Base-by-base conservation (phyloP, 192 early-diverging fungal species). In the Phycomyces nitens region DNA sequence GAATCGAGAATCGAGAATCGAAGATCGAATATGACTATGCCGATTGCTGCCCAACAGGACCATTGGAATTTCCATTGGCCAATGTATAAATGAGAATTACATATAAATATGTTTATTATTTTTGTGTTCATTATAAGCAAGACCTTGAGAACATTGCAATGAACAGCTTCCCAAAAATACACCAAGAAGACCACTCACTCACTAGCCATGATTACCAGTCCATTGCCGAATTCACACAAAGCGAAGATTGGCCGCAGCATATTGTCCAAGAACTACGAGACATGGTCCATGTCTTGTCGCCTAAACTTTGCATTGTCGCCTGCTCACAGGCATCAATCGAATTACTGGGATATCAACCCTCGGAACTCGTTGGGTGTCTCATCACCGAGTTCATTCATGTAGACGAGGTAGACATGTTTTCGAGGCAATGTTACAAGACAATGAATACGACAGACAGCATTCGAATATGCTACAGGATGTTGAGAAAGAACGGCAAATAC, bases 341-440 rank as follows among this genome's bases (percentile, higher is more conserved):
- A 54, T 60, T 79, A 11, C 62, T 79, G 9, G 77, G 77, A 1
- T 79, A 79, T 50, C 57, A 76, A 8, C 77, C 75, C 0, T 70
- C 69, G 16, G 77, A 79, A 53, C 64, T 79, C 18, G 60, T 77
- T 8, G 71, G 71, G 18, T 75, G 72, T 3, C 55, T 22, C 2
- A 74, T 79, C 20, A 77, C 70, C 9, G 77, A 79, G 23, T 79
- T 77, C 61, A 73, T 79, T 38, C 77, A 79, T 20, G 65, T 74
- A 26, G 77, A 77, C 43, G 77, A 79, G 44, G 52, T 77, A 27
- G 77, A 79, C 52, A 77, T 73, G 52, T 79, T 76, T 24, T 39
- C 56, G 15, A 60, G 74, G 1, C 75, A 79, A 43, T 79, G 73
- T 59, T 60, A 59, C 50, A 24, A 64, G 21, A 60, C 75, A 6